Evolutionary conservation across 1,139 yeast species (phyloP).

Genomic region (Zhuliangozyma blackwelliae): DNA sequence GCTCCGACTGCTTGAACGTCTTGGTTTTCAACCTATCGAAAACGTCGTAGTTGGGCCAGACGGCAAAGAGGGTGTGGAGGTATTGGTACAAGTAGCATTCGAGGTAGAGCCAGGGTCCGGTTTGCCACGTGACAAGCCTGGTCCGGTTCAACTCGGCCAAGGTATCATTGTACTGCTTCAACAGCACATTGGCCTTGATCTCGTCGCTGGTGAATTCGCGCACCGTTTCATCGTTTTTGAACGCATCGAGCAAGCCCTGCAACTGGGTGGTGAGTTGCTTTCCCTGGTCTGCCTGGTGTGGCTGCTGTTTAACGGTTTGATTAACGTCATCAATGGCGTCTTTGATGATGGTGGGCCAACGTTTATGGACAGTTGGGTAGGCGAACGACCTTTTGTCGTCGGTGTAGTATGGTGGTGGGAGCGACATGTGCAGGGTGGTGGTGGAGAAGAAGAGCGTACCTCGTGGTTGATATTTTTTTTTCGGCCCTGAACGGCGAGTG

Average conservation of each 20-base stretch:
- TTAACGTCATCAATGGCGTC: slow-evolving; percentile 62
- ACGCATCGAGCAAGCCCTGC: slow-evolving; percentile 29
- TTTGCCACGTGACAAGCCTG: slow-evolving; percentile 57
- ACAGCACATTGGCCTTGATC: slow-evolving; percentile 35
- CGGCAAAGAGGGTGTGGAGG: slow-evolving; percentile 38
- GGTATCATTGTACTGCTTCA: slow-evolving; percentile 49
- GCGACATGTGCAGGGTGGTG: slow-evolving; percentile 3
- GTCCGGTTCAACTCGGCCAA: slow-evolving; percentile 24
- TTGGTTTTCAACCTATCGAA: slow-evolving; percentile 66
- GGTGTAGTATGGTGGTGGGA: slow-evolving; percentile 53
- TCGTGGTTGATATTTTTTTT: too few species aligned
- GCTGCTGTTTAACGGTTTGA: slow-evolving; percentile 11
- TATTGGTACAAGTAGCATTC: slow-evolving; percentile 82
- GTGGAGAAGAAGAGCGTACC: background rate
- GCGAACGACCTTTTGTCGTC: slow-evolving; percentile 78
- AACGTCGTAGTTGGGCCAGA: slow-evolving; percentile 64
- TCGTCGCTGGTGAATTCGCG: slow-evolving; percentile 40
- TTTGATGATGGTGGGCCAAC: slow-evolving; percentile 85
- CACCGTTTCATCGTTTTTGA: slow-evolving; percentile 38
- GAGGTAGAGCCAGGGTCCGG: slow-evolving; percentile 89
- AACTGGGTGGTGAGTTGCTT: slow-evolving; percentile 31
- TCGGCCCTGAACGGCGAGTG: too few species aligned
- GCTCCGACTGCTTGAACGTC: slow-evolving; percentile 70
- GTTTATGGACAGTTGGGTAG: slow-evolving; percentile 64
- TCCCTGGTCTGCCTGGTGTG: slow-evolving; percentile 17